These are phyloP conservation scores for Chaetomium cochliodes DNA, from an alignment of 495 filamentous ascomycete species.

Conservation along the genomic window DNA sequence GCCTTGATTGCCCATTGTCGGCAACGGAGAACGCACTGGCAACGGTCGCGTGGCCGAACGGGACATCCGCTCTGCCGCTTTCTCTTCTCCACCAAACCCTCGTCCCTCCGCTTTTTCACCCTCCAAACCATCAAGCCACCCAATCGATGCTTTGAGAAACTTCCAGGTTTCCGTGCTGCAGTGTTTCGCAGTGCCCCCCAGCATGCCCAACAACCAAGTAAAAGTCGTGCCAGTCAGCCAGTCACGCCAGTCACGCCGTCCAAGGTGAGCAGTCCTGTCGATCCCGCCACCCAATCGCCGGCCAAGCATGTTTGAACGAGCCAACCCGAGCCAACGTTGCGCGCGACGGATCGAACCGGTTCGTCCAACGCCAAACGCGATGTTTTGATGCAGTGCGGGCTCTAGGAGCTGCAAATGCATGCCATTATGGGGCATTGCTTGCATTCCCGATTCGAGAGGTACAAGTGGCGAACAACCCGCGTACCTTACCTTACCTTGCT, in stretches of 20 bases:
- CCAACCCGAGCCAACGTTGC: background rate
- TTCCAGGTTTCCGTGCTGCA: background rate
- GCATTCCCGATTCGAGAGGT: background rate
- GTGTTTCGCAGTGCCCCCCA: background rate
- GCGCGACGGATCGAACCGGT: background rate
- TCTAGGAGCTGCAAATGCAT: slow-evolving; percentile 10
- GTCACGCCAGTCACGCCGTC: background rate
- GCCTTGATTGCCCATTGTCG: slow-evolving; percentile 9
- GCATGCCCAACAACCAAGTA: no score
- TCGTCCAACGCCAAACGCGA: background rate
- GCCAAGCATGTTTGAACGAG: background rate
- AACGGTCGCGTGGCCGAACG: slow-evolving; percentile 12
- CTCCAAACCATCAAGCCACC: background rate
- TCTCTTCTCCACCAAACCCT: no score
- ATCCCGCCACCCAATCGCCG: background rate
- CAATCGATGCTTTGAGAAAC: background rate
- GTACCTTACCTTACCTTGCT: background rate
- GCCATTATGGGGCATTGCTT: background rate
- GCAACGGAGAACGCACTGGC: background rate
- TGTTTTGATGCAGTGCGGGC: background rate
- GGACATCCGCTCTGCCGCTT: background rate
- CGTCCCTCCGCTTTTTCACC: background rate
- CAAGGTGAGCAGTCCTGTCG: background rate
- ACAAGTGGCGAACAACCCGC: no score
- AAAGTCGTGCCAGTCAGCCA: background rate